A percentile compares a stretch with the other conserved stretches of the same genome.
These are phyloP conservation scores for Schizophyllum commune DNA, from an alignment of 1,284 basidiomycete species.

Conservation along the genomic window DNA sequence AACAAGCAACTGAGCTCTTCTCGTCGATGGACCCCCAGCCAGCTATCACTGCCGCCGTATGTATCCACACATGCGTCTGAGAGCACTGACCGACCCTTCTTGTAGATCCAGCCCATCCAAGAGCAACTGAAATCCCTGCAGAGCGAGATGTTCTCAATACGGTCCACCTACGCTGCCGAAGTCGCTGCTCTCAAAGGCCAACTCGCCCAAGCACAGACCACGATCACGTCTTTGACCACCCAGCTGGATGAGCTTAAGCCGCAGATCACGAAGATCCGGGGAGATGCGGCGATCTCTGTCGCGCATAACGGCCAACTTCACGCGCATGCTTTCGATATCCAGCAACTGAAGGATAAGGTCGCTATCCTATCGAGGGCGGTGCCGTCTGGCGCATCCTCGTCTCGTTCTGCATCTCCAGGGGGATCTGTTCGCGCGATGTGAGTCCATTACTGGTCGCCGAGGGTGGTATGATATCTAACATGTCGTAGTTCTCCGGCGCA, in stretches of 20 bases:
- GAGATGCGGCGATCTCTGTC: not conserved
- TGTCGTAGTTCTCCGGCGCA: not conserved
- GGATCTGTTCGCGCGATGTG: not conserved
- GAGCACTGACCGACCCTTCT: not conserved
- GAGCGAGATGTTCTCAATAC: not conserved
- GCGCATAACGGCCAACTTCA: not conserved
- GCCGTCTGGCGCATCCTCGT: constrained; percentile 8
- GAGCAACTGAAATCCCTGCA: constrained; percentile 35
- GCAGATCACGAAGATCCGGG: constrained; percentile 24
- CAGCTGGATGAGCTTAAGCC: constrained; percentile 28
- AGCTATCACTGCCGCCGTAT: not conserved
- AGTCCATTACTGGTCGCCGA: not conserved
- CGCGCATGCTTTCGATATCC: constrained; percentile 20
- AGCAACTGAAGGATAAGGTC: constrained; percentile 21
- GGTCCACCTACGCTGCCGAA: not conserved
- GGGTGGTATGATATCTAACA: not conserved
- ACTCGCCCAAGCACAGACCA: constrained; percentile 29
- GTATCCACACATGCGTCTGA: not conserved
- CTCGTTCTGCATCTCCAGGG: not conserved
- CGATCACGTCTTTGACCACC: constrained; percentile 20
- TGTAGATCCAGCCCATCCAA: constrained; percentile 47
- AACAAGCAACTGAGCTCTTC: not conserved
- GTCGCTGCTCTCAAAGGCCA: not conserved
- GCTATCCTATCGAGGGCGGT: not conserved
- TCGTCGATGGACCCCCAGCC: not conserved